Evolutionary conservation across 257 asterid genomes (phyloP), one percentile per base, ranked within the genome.

Genomic region (Solanum boliviense): DNA sequence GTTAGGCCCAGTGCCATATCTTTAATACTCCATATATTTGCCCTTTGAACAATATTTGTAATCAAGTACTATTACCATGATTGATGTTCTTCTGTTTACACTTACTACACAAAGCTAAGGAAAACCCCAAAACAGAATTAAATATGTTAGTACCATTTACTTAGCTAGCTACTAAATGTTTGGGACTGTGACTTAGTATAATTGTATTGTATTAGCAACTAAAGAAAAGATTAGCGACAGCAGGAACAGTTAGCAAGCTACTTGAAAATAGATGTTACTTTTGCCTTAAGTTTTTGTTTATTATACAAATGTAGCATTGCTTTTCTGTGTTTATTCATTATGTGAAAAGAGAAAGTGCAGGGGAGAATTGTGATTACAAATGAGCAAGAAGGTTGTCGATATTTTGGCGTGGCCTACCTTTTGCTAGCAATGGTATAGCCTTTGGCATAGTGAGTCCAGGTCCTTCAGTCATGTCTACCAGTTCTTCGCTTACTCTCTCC

Each of bases 391-490:
- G 83, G 35, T 74, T 62, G 21, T 20, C 48, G 48, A 88, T 86
- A 35, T 32, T 73, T 2, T 44, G 88, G 86, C 90, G 90, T 16
- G 88, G 71, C 21, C 12, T 68, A 58, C 89, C 86, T 35, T 21
- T 87, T 16, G 89, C 84, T 58, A 71, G 15, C 58, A 90, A 76
- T 5, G 92, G 88, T 31, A 32, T 65, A 9, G 58, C 90, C 74
- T 87, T 90, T 0, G 90, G 81, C 65, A 70, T 25, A 10, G 56
- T 86, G 21, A 88, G 76, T 6, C 89, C 89, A 27, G 79, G 76
- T 27, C 79, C 82, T 83, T 39, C 92, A 31, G 46, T 83, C 89
- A 90, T 88, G 10, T 90, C 89, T 32, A 90, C 76, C 85, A 62
- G 9, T 1, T 91, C 91, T 27, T 75, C 70, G 11, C 83, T n/a